phyloP scores from a whole-genome alignment of 768 basidiomycete genomes.

The Mycena olivaceomarginata region DNA sequence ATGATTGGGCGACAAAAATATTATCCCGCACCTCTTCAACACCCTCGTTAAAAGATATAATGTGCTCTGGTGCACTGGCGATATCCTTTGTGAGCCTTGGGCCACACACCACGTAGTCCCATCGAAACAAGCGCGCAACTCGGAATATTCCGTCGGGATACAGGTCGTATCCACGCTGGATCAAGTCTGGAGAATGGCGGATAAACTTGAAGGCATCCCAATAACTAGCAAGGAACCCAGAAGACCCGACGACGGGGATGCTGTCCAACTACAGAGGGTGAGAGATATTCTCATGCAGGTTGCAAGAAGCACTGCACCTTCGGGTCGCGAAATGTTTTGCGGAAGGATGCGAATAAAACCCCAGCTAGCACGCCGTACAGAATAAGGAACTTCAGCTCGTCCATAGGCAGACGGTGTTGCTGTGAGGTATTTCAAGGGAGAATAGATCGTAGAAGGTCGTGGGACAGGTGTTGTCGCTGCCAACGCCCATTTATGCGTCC shows the following conservation, averaged over 20 bases:
- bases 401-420: too few relatives aligned
- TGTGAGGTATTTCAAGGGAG: too few relatives aligned
- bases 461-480: too few relatives aligned
- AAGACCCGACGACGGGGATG: conserved; percentile 30
- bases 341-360: too few relatives aligned
- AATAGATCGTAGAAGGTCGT: too few relatives aligned
- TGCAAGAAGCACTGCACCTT: too few relatives aligned
- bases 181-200: conserved; percentile 7
- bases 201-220: conserved; percentile 12
- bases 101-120: conserved; percentile 62
- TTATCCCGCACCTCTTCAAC: conserved; percentile 51
- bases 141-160: conserved; percentile 34
- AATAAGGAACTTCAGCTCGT: too few relatives aligned
- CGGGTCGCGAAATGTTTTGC: too few relatives aligned
- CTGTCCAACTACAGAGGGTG: background rate
- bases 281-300: too few relatives aligned
- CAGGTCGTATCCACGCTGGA: conserved; percentile 31
- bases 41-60: conserved; percentile 58
- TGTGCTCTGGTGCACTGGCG: conserved; percentile 59
- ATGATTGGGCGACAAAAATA: background rate
- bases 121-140: conserved; percentile 43
- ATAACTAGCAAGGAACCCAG: conserved; percentile 24
- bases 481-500: too few relatives aligned
- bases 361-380: too few relatives aligned
- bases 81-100: conserved; percentile 61